Conservation (phyloP, 768 basidiomycete species). For the Hygrophoropsis aurantiaca region DNA sequence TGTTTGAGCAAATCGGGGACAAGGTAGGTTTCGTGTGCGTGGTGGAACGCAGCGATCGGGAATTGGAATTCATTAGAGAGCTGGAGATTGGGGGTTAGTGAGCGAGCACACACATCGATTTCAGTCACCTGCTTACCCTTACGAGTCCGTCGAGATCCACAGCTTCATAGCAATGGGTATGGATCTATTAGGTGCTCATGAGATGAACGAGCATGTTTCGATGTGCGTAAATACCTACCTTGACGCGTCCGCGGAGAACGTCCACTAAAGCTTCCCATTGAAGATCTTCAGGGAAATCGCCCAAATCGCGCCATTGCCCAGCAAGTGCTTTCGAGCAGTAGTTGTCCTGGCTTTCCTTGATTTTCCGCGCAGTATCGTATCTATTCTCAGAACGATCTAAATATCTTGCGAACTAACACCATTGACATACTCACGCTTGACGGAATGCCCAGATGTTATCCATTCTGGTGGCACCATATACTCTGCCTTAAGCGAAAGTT, state of each 20-base stretch:
- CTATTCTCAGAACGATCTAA: conserved; percentile 12
- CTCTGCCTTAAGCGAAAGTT: conserved; percentile 7
- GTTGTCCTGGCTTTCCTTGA: conserved; percentile 67
- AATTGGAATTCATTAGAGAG: conserved; percentile 83
- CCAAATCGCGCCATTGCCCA: conserved; percentile 45
- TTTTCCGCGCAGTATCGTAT: conserved; percentile 64
- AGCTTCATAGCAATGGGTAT: conserved; percentile 58
- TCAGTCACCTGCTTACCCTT: conserved; percentile 42
- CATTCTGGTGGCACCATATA: conserved; percentile 53
- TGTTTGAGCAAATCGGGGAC: conserved; percentile 75
- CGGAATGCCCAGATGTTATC: conserved; percentile 70
- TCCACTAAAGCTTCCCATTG: conserved; percentile 74
- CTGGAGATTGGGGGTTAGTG: conserved; percentile 24
- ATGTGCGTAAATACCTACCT: conserved; percentile 37
- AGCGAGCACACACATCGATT: background rate
- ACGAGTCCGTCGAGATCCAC: conserved; percentile 70
- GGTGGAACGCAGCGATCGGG: conserved; percentile 73
- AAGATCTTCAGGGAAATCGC: conserved; percentile 63
- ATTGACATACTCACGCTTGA: conserved; percentile 36
- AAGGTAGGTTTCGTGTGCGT: conserved; percentile 78
- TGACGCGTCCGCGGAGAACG: conserved; percentile 71
- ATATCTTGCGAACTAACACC: background rate
- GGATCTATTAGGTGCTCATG: conserved; percentile 30
- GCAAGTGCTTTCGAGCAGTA: conserved; percentile 55
- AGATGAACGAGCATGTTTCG: background rate